Base-by-base conservation (phyloP, 495 filamentous ascomycete species). In the Rusavskia elegans region DNA sequence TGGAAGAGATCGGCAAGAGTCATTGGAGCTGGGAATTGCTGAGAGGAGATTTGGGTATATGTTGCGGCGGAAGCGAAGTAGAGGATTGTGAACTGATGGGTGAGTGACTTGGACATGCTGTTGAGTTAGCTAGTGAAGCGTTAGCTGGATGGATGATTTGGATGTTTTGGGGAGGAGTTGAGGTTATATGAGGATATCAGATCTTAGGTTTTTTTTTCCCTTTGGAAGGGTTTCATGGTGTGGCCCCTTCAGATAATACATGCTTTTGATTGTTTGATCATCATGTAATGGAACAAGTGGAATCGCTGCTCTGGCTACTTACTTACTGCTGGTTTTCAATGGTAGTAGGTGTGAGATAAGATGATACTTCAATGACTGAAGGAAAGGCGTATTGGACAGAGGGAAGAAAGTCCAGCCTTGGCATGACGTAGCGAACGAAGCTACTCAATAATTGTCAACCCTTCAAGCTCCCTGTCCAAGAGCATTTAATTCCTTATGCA, bases 31-130 rank as follows among this genome's bases (percentile, higher is more conserved):
- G 81, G 69, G 13, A 96, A 65, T 10, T 61, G 65, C 59, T 96
- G 89, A 37, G 74, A 80, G 50, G 79, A 70, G 63, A 82, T 87
- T 32, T 71, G 65, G 6, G 89, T 89, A 63, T 77, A 86, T 52
- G 79, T 79, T 50, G 81, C 78, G 40, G 85, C 85, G 53, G 79
- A 74, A 62, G 87, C 87, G 68, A 97, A 94, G 71, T 93, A 95
- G 57, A 92, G 80, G 51, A 95, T 68, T 60, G 79, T 83, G 69
- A 94, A 95, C 56, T 80, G 73, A 21, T 74, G 75, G 30, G 63
- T 54, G 7, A 19, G 44, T 8, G 73, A 68, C 2, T 35, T 7
- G 32, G 32, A 35, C 32, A 35, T 35, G 13, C 32, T 35, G 6
- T 5, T 10, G 13, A 35, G 32, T 35, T 11, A 13, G 9, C 13